phyloP scores from a whole-genome alignment of 1,139 yeast species.

The Ashbya aceris region DNA sequence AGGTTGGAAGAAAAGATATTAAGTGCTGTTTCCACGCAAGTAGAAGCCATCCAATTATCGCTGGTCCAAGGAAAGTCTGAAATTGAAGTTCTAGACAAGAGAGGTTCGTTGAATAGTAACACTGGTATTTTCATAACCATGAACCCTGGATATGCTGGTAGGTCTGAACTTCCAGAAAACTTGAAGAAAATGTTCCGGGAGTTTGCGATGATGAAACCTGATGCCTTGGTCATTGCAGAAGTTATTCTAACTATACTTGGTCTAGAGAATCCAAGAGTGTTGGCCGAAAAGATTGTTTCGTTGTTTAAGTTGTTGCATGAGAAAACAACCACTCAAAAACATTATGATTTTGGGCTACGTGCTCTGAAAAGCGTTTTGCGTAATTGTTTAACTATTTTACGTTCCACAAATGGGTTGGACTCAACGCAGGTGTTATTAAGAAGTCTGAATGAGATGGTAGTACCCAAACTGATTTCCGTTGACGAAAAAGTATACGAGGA shows the following conservation, averaged over 20 bases:
- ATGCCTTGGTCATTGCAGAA: conserved; percentile 58
- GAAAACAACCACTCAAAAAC: conserved; percentile 46
- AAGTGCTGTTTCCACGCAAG: conserved; percentile 79
- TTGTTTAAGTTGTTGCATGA: conserved; percentile 41
- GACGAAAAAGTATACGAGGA: conserved; percentile 6
- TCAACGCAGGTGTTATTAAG: conserved; percentile 4
- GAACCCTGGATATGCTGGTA: conserved; percentile 85
- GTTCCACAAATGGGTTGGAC: background rate
- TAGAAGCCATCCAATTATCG: conserved; percentile 61
- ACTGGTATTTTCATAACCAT: conserved; percentile 82
- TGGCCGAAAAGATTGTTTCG: conserved; percentile 47
- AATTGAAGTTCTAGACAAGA: conserved; percentile 45
- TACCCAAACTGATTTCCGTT: conserved; percentile 6
- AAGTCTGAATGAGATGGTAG: conserved; percentile 8
- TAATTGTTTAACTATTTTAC: conserved; percentile 8
- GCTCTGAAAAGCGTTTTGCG: conserved; percentile 58
- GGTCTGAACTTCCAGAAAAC: conserved; percentile 79
- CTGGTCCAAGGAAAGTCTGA: conserved; percentile 24
- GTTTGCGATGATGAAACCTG: conserved; percentile 70
- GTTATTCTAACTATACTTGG: conserved; percentile 70
- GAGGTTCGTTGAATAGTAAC: conserved; percentile 37
- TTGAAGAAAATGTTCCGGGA: conserved; percentile 69
- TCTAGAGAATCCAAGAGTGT: conserved; percentile 39
- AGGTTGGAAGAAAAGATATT: conserved; percentile 62
- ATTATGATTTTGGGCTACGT: conserved; percentile 86